Conservation (phyloP, 106 monocot genomes). For the Chionographis japonica region DNA sequence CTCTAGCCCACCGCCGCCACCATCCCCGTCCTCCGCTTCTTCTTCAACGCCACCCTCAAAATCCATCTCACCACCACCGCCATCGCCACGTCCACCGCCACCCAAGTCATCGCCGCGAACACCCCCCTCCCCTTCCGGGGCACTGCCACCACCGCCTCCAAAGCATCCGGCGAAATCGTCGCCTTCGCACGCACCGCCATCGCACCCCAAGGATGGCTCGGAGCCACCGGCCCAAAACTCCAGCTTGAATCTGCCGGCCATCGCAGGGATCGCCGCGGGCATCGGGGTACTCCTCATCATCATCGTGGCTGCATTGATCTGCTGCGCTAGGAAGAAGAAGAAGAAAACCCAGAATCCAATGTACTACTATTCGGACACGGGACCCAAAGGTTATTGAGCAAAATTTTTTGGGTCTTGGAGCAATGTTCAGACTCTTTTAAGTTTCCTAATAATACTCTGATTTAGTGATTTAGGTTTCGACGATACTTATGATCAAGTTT, state of each 20-base stretch:
- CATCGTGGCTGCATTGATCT: conserved; percentile 7
- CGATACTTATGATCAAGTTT: too few species aligned
- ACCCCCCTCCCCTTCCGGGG: background rate
- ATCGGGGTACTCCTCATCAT: conserved; percentile 28
- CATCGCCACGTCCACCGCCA: background rate
- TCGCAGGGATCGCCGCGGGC: conserved; percentile 19
- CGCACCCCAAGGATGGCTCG: background rate
- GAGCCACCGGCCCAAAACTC: background rate
- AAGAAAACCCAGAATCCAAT: conserved; percentile 2
- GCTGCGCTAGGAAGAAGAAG: conserved; percentile 26
- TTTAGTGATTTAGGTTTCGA: too few species aligned
- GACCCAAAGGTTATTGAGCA: conserved; percentile 6
- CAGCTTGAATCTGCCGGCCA: conserved; percentile 17
- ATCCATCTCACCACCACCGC: background rate
- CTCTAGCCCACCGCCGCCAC: background rate
- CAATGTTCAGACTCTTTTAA: too few species aligned
- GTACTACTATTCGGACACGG: conserved; percentile 8
- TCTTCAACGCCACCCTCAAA: background rate
- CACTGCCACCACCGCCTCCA: conserved; percentile 3
- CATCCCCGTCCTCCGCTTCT: background rate
- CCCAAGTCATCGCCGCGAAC: background rate
- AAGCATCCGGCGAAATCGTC: conserved; percentile 3
- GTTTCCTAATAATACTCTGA: too few species aligned
- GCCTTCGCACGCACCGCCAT: background rate
- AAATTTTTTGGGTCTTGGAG: too few species aligned